These are phyloP conservation scores for Hibiscus tridactylites DNA, from an alignment of 345 rosid species.

Conservation along the genomic window DNA sequence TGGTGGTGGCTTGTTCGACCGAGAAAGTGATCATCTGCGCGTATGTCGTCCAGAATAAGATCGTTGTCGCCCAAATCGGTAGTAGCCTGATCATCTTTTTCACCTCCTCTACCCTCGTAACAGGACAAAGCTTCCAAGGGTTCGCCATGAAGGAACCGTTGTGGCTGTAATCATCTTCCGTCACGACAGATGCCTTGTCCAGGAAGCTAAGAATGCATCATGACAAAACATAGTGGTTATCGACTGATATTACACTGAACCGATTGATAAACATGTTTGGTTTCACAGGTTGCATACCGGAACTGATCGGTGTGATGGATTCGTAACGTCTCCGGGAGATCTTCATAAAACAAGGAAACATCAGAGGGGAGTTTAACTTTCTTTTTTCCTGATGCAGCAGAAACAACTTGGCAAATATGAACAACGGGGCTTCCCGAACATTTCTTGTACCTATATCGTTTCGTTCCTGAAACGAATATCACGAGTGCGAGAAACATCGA, in stretches of 20 bases:
- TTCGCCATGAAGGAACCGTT: conserved; percentile 16
- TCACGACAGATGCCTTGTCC: conserved; percentile 52
- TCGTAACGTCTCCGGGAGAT: conserved; percentile 32
- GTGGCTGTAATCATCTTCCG: conserved; percentile 30
- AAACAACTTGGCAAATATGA: conserved; percentile 45
- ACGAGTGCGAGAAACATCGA: conserved; percentile 41
- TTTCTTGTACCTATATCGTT: conserved; percentile 44
- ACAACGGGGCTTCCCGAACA: conserved; percentile 52
- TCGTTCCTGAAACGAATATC: conserved; percentile 39
- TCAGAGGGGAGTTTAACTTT: conserved; percentile 23
- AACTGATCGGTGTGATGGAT: conserved; percentile 40
- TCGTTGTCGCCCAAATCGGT: conserved; percentile 67
- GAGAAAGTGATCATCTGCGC: conserved; percentile 69
- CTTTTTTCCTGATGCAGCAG: conserved; percentile 38
- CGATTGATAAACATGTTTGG: not conserved
- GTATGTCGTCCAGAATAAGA: conserved; percentile 50
- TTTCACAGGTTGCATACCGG: conserved; percentile 18
- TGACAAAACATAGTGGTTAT: not conserved
- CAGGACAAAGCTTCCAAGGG: conserved; percentile 54
- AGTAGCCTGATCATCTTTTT: conserved; percentile 48
- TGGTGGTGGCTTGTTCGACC: conserved; percentile 58
- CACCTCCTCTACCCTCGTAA: conserved; percentile 59
- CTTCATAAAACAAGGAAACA: conserved; percentile 30
- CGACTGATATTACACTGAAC: not conserved
- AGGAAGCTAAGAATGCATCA: conserved; percentile 27